Percentiles rank a stretch among this genome's conserved stretches.
Conservation (phyloP, 106 monocot genomes). For the Dioscorea zingiberensis region DNA sequence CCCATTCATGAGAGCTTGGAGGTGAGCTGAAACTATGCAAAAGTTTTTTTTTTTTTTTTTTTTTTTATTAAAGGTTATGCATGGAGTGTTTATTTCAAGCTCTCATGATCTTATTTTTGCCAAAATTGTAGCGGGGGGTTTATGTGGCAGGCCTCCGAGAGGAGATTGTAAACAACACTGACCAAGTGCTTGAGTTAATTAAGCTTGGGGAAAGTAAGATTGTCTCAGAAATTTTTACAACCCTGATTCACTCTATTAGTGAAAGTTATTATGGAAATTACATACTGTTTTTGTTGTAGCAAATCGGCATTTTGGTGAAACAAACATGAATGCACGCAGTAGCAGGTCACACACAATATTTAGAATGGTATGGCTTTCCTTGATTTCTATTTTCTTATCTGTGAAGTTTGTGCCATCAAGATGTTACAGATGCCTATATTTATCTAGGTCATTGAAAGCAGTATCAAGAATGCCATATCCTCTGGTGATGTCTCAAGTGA, state of each 20-base stretch:
- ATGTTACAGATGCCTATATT: neutral
- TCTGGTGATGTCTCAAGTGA: slow-evolving; percentile 32
- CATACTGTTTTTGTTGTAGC: slow-evolving; percentile 27
- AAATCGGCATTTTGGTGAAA: slow-evolving; percentile 94
- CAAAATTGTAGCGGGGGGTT: slow-evolving; percentile 58
- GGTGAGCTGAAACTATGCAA: slow-evolving; percentile 22
- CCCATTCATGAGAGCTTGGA: slow-evolving; percentile 92
- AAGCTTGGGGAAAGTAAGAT: slow-evolving; percentile 77
- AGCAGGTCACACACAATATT: slow-evolving; percentile 97
- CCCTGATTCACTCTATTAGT: neutral
- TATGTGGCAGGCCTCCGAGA: slow-evolving; percentile 84
- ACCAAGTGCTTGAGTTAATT: slow-evolving; percentile 84
- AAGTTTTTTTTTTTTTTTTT: too few relatives aligned
- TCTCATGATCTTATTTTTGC: too few relatives aligned
- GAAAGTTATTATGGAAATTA: too few relatives aligned
- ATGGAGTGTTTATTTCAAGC: too few relatives aligned
- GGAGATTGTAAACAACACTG: slow-evolving; percentile 78
- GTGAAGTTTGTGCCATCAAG: neutral
- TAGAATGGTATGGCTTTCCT: slow-evolving; percentile 65
- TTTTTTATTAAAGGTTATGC: too few relatives aligned
- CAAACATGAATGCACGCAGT: slow-evolving; percentile 89
- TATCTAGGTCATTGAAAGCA: slow-evolving; percentile 90
- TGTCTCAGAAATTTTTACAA: neutral
- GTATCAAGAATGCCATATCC: slow-evolving; percentile 35
- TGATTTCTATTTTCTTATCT: slow-evolving; percentile 2